Evolutionary conservation across 257 asterid species (phyloP).

Genomic region (Solanum phureja): DNA sequence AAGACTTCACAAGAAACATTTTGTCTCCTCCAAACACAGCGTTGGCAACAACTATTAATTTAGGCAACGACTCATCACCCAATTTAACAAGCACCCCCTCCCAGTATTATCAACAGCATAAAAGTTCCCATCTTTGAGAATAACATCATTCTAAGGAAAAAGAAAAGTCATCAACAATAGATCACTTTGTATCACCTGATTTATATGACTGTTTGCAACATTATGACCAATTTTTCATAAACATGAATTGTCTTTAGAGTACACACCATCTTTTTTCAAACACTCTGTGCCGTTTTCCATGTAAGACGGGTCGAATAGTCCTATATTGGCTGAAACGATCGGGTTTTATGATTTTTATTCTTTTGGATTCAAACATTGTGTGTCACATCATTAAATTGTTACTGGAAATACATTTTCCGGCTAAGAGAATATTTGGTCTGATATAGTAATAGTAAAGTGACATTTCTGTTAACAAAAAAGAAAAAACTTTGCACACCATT

Average conservation of each 20-base stretch:
- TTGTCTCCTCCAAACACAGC: background rate
- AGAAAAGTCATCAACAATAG: constrained; percentile 38
- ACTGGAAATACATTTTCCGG: background rate
- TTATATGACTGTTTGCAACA: constrained; percentile 9
- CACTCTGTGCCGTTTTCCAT: constrained; percentile 58
- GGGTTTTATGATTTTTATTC: background rate
- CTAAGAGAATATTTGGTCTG: background rate
- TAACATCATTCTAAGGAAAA: constrained; percentile 50
- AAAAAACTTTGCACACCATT: background rate
- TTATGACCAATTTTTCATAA: constrained; percentile 53
- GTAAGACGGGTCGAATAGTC: constrained; percentile 8
- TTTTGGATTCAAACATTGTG: background rate
- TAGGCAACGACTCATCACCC: constrained; percentile 9
- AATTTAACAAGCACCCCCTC: constrained; percentile 34
- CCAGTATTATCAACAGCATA: constrained; percentile 62
- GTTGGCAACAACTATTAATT: constrained; percentile 10
- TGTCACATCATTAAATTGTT: background rate
- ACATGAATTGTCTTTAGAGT: constrained; percentile 46
- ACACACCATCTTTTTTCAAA: constrained; percentile 16
- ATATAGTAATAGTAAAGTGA: background rate
- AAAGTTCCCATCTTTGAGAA: constrained; percentile 33
- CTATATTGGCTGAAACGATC: background rate
- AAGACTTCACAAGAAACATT: constrained; percentile 59
- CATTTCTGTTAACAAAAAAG: background rate
- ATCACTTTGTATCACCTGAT: constrained; percentile 64